phyloP scores from a whole-genome alignment of 2,329 filamentous ascomycete species.

The Fusarium sp. region DNA sequence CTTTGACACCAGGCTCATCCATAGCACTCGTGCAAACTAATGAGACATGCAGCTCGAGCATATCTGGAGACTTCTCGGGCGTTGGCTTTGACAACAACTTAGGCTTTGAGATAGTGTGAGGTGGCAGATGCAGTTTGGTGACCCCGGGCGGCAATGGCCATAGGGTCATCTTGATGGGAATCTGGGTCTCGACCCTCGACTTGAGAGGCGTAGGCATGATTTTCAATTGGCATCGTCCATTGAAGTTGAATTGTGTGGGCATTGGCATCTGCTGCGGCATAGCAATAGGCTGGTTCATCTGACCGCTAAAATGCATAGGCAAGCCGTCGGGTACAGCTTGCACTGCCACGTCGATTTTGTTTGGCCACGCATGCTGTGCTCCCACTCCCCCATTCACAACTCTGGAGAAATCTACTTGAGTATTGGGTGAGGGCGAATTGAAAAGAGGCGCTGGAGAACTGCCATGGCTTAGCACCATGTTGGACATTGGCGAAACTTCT shows the following conservation, averaged over 20 bases:
- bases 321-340: constrained; percentile 41
- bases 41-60: constrained; percentile 81
- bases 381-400: constrained; percentile 41
- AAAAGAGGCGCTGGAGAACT: constrained; percentile 63
- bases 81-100: constrained; percentile 84
- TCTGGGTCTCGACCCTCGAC: constrained; percentile 96
- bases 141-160: constrained; percentile 80
- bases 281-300: constrained; percentile 46
- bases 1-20: constrained; percentile 74
- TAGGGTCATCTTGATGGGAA: constrained; percentile 85
- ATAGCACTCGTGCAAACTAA: constrained; percentile 95
- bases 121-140: constrained; percentile 85
- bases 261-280: constrained; percentile 50
- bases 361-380: constrained; percentile 53
- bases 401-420: constrained; percentile 54
- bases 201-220: constrained; percentile 79
- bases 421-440: constrained; percentile 60
- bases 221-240: constrained; percentile 59
- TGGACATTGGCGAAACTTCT: constrained; percentile 67
- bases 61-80: constrained; percentile 75
- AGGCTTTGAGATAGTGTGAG: constrained; percentile 92
- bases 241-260: constrained; percentile 48
- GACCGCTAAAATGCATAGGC: constrained; percentile 44
- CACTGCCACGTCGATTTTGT: constrained; percentile 44
- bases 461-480: constrained; percentile 63